Conservation (phyloP, 306 rosid genomes). For the Malus fusca region DNA sequence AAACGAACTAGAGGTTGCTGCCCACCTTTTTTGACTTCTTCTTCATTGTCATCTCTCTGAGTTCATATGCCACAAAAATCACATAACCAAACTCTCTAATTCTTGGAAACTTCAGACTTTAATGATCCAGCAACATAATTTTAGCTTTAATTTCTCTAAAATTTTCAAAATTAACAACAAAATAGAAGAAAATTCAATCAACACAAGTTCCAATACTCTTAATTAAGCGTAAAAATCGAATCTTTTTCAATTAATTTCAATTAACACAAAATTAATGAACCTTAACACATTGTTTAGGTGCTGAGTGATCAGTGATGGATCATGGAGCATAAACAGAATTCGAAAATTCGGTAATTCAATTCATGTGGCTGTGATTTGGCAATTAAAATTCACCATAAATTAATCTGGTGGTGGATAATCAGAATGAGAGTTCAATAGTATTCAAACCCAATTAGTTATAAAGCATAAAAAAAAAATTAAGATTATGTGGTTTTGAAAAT, state of each 20-base stretch:
- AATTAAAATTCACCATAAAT: neutral
- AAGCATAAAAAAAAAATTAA: too few relatives aligned
- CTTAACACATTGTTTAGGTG: neutral
- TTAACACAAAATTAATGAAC: neutral
- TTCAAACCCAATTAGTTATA: too few relatives aligned
- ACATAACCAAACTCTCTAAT: neutral
- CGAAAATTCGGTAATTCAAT: constrained; percentile 2
- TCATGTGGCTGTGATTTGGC: neutral
- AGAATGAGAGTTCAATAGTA: neutral
- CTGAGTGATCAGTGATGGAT: neutral
- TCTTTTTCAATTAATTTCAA: neutral
- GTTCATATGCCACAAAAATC: constrained; percentile 17
- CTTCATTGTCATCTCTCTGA: constrained; percentile 26
- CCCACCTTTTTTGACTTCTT: constrained; percentile 61
- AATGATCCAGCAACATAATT: neutral
- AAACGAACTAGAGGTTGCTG: too few relatives aligned
- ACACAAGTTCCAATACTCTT: neutral
- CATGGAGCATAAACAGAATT: neutral
- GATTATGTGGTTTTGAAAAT: too few relatives aligned
- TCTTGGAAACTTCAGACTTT: neutral
- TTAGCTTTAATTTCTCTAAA: neutral
- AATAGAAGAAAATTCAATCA: neutral
- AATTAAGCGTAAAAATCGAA: neutral
- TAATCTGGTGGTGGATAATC: neutral
- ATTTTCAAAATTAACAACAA: too few relatives aligned